Evolutionary conservation across 768 basidiomycete species (phyloP).

Genomic region (Rhodotorula sphaerocarpa): DNA sequence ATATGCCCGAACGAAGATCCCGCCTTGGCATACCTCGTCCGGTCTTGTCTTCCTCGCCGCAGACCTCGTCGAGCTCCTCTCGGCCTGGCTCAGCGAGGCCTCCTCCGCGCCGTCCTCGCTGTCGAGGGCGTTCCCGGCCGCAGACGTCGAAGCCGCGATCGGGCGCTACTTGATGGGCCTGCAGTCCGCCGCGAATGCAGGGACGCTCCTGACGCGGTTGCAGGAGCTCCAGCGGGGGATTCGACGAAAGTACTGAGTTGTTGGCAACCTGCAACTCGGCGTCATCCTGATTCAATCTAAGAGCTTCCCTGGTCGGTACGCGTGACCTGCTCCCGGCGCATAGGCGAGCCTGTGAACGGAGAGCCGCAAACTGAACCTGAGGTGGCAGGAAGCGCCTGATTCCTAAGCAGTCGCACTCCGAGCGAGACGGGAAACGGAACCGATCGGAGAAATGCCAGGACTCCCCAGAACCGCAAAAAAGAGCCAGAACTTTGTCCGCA

Average conservation of each 20-base stretch:
- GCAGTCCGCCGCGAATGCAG: constrained; percentile 5
- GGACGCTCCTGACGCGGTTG: constrained; percentile 11
- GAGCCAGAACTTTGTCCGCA: too few species aligned
- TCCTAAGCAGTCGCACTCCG: neutral
- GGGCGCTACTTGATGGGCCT: constrained; percentile 30
- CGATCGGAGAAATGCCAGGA: too few species aligned
- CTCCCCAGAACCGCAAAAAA: too few species aligned
- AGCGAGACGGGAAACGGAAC: too few species aligned
- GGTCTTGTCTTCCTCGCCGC: constrained; percentile 41
- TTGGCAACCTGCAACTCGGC: too few species aligned
- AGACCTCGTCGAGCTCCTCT: constrained; percentile 38
- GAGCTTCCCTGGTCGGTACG: too few species aligned
- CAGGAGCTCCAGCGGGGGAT: constrained; percentile 30
- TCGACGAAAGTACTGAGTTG: constrained; percentile 24
- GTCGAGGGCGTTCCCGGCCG: constrained; percentile 40
- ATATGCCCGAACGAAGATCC: constrained; percentile 7
- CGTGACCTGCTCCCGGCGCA: too few species aligned
- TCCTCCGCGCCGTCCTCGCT: constrained; percentile 10
- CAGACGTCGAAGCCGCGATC: constrained; percentile 39
- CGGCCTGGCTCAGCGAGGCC: constrained; percentile 40
- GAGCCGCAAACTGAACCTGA: too few species aligned
- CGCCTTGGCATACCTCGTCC: constrained; percentile 38
- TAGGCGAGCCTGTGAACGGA: too few species aligned
- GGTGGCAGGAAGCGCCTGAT: neutral
- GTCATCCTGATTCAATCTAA: too few species aligned